Conservation (phyloP, 2,329 filamentous ascomycete species). For the Massarina eburnea region DNA sequence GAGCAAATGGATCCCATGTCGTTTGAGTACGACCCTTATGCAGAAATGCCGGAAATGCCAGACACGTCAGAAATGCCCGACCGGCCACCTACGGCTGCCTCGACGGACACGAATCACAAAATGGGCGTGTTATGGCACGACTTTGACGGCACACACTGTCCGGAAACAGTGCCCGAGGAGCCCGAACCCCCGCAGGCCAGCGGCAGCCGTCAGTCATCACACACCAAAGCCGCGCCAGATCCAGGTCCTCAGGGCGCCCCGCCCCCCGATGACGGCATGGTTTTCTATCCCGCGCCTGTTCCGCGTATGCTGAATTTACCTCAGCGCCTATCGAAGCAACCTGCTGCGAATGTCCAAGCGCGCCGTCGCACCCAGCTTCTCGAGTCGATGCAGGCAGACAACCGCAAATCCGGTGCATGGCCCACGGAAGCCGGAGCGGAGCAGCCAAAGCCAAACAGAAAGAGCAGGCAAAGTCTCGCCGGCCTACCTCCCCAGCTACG, state of each 20-base stretch:
- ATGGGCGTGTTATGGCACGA: conserved; percentile 70
- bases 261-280: conserved; percentile 74
- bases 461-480: conserved; percentile 47
- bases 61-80: conserved; percentile 20
- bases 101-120: conserved; percentile 65
- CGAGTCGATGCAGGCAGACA: conserved; percentile 60
- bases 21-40: conserved; percentile 22
- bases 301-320: conserved; percentile 92
- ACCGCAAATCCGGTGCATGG: conserved; percentile 56
- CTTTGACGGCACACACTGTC: conserved; percentile 79
- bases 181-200: conserved; percentile 23
- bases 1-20: conserved; percentile 6
- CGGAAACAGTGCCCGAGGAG: conserved; percentile 47
- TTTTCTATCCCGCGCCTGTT: conserved; percentile 93
- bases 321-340: conserved; percentile 77
- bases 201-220: conserved; percentile 32
- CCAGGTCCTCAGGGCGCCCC: conserved; percentile 40
- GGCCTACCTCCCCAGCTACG: conserved; percentile 79
- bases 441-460: conserved; percentile 23
- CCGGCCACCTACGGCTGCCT: conserved; percentile 56
- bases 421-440: conserved; percentile 29
- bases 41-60: background rate
- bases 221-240: conserved; percentile 47
- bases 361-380: conserved; percentile 74
- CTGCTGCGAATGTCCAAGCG: conserved; percentile 65